Percentiles rank a stretch among this genome's conserved stretches.
Conservation (phyloP, 345 rosid species). For the Citrus maxima region DNA sequence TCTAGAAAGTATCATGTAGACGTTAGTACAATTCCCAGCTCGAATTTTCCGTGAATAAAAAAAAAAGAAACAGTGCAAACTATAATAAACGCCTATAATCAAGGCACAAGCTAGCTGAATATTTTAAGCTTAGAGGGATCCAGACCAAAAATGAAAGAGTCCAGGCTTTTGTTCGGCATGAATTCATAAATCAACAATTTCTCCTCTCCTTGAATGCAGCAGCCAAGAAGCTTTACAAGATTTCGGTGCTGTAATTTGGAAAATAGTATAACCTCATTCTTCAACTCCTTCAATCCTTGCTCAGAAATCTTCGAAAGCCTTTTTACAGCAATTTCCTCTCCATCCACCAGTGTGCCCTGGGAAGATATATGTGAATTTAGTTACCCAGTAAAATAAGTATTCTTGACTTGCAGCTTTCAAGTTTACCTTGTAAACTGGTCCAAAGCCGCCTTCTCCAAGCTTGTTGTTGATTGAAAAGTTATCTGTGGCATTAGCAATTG, state of each 20-base stretch:
- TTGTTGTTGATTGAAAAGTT: conserved; percentile 32
- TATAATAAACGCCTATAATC: neutral
- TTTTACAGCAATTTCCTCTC: conserved; percentile 51
- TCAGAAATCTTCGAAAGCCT: conserved; percentile 42
- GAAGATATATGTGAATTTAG: neutral
- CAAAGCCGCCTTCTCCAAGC: conserved; percentile 46
- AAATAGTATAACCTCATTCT: conserved; percentile 38
- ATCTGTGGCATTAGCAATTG: conserved; percentile 18
- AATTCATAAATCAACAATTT: conserved; percentile 33
- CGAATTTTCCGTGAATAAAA: neutral
- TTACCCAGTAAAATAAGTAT: neutral
- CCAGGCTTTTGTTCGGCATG: conserved; percentile 32
- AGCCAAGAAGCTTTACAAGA: conserved; percentile 42
- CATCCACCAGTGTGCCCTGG: conserved; percentile 39
- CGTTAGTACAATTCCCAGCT: neutral
- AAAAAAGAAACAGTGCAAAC: too few relatives aligned
- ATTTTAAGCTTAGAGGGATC: conserved; percentile 23
- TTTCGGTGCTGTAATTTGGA: conserved; percentile 53
- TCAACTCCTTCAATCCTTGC: conserved; percentile 45
- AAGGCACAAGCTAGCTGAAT: neutral
- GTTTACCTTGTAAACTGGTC: conserved; percentile 29
- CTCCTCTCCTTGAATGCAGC: conserved; percentile 30
- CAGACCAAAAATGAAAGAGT: conserved; percentile 27
- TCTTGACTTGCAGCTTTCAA: neutral
- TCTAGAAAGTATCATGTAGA: conserved; percentile 10